These are phyloP conservation scores for Kalanchoe fedtschenkoi DNA, from an alignment of 164 flowering plant genomes.

Conservation along the genomic window DNA sequence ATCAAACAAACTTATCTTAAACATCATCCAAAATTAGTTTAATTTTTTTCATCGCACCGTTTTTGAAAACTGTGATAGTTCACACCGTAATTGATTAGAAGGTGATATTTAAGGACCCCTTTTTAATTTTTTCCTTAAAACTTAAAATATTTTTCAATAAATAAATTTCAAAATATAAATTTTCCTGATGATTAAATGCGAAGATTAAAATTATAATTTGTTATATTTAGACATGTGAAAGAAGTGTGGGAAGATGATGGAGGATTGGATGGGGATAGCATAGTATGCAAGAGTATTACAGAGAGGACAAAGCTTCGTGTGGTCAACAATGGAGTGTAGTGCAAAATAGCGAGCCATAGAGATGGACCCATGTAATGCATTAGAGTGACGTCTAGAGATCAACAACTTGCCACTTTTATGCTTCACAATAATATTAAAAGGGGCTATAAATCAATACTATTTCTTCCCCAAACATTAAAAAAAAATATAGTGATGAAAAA, in stretches of 20 bases:
- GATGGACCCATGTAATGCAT: constrained; percentile 1
- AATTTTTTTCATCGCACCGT: no score
- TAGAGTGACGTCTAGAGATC: neutral
- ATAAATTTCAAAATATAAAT: no score
- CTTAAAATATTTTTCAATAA: no score
- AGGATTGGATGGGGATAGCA: no score
- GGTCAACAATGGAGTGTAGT: neutral
- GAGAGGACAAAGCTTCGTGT: neutral
- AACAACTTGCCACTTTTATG: neutral
- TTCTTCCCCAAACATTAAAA: neutral
- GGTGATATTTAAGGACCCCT: no score
- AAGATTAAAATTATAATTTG: neutral
- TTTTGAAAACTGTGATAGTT: no score
- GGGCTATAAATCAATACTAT: neutral
- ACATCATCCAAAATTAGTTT: no score
- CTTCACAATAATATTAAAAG: neutral
- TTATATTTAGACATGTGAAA: neutral
- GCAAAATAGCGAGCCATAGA: neutral
- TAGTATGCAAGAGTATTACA: neutral
- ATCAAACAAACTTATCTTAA: no score
- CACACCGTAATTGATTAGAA: no score
- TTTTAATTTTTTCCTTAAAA: no score
- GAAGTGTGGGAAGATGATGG: constrained; percentile 5
- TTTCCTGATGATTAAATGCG: neutral
- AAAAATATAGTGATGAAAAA: no score